Conservation (phyloP, 306 rosid genomes). For the Ceratonia siliqua region DNA sequence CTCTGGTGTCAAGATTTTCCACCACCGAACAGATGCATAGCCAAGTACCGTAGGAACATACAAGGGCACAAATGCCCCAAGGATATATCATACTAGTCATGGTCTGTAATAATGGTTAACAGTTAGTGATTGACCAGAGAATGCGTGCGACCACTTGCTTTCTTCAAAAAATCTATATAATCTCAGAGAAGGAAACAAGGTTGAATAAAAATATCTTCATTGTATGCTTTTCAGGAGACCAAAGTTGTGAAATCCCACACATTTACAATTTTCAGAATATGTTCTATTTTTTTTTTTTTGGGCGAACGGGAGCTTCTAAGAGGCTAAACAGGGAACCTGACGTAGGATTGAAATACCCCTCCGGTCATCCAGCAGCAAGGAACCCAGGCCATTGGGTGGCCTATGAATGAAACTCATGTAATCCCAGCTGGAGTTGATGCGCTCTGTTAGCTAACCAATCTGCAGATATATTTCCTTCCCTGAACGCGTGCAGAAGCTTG, state of each 20-base stretch:
- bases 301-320: too few relatives aligned
- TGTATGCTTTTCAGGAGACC: neutral
- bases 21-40: constrained; percentile 1
- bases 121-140: too few relatives aligned
- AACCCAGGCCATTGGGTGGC: too few relatives aligned
- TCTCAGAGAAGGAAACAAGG: neutral
- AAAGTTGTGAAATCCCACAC: neutral
- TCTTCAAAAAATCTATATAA: neutral
- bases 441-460: too few relatives aligned
- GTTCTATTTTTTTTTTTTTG: too few relatives aligned
- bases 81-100: neutral
- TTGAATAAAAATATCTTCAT: neutral
- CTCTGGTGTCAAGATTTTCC: neutral
- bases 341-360: too few relatives aligned
- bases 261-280: neutral
- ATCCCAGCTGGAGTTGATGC: too few relatives aligned
- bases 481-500: too few relatives aligned
- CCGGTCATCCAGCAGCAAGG: too few relatives aligned
- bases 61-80: constrained; percentile 1
- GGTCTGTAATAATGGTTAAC: neutral
- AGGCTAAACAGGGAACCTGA: too few relatives aligned
- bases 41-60: neutral
- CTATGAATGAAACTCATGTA: too few relatives aligned
- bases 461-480: too few relatives aligned
- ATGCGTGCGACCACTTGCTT: neutral